Conservation (phyloP, 129 eudicot species). For the Ambrosia artemisiifolia region DNA sequence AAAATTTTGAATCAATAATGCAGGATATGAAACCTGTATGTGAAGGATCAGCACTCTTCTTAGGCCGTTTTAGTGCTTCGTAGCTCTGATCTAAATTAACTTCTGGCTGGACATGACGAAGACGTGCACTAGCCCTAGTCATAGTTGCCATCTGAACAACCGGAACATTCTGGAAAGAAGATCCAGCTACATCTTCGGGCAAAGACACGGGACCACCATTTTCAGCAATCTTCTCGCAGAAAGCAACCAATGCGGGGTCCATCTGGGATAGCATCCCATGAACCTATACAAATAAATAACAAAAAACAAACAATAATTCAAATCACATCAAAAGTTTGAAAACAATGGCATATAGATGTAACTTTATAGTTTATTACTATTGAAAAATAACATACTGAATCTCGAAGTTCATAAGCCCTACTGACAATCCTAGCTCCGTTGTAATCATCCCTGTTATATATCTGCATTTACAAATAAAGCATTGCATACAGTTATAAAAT, state of each 20-base stretch:
- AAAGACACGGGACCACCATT: conserved; percentile 78
- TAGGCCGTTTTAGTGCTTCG: conserved; percentile 68
- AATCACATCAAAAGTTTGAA: neutral
- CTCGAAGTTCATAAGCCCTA: conserved; percentile 95
- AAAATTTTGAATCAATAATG: neutral
- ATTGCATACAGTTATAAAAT: conserved; percentile 2
- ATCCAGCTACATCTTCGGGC: conserved; percentile 61
- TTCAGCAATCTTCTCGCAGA: conserved; percentile 89
- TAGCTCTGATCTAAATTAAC: conserved; percentile 72
- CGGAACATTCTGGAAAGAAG: conserved; percentile 51
- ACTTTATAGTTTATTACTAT: conserved; percentile 1
- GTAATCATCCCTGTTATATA: conserved; percentile 91
- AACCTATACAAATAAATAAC: conserved; percentile 47
- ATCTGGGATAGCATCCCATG: conserved; percentile 97
- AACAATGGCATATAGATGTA: conserved; percentile 7
- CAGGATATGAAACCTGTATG: conserved; percentile 47
- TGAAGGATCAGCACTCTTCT: conserved; percentile 59
- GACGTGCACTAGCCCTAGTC: conserved; percentile 96
- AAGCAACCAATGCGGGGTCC: conserved; percentile 87
- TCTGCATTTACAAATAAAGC: conserved; percentile 41
- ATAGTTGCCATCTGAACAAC: conserved; percentile 56
- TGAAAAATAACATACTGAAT: conserved; percentile 55
- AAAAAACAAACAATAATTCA: conserved; percentile 6
- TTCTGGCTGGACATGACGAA: conserved; percentile 94
- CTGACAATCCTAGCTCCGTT: conserved; percentile 98